Base-by-base conservation (phyloP, 2,329 filamentous ascomycete genomes). In the Aspergillus niger region DNA sequence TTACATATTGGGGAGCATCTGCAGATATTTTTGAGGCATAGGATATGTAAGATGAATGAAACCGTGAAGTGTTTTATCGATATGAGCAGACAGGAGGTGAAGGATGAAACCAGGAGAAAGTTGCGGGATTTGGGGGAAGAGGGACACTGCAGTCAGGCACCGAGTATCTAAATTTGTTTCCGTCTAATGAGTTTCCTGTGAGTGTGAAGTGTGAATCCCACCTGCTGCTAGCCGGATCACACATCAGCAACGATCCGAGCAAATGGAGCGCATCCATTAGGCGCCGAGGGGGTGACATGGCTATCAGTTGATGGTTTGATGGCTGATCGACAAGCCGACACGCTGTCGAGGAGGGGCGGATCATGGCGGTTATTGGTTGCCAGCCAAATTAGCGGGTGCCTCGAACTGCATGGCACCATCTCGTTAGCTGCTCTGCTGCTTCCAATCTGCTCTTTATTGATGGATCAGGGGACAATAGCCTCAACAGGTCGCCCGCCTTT, bases 261-360 rank as follows among this genome's bases (percentile, higher is more conserved):
- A 67, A 68, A 64, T 68, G 58, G 38, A 44, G 57, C 38, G 44
- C 41, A 53, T 53, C 64, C 61, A 56, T 67, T 70, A 70, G 62
- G 69, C 69, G 69, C 69, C 55, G 50, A 57, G 20, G 47, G 43
- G 63, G 61, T 61, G 59, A 63, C 39, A 59, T 59, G 59, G 50
- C 57, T 36, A 32, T 36, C 28, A 13, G 30, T 43, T 51, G 30
- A 59, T 10, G 30, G 30, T 13, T 36, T 55, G 57, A 59, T 57
- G 44, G 59, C 58, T 44, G 63, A 60, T 65, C 61, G 50, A 63
- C 61, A 58, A 57, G 60, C 61, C 48, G 61, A 65, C 60, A 64
- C 58, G 61, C 55, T 65, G 63, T 55, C 57, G 10, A 47, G 28
- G 61, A 61, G 55, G 59, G 64, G 24, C 26, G 2, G n/a, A 8